Percentiles rank a stretch among this genome's conserved stretches.
Evolutionary conservation across 1,139 yeast genomes (phyloP).

Genomic region (Saccharomyces hybrid): DNA sequence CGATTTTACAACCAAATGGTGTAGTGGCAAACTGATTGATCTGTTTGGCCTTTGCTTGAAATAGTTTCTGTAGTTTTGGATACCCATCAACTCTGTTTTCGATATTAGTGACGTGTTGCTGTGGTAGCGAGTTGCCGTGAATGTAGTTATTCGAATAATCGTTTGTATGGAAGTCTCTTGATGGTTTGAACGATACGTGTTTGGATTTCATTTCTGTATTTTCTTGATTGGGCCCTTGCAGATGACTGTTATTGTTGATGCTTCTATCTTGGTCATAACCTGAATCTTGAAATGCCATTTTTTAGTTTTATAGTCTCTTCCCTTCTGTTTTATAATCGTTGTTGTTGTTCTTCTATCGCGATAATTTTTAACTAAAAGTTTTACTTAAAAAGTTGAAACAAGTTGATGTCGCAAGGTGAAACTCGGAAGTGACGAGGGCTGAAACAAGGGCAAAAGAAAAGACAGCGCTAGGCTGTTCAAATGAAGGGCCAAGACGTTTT

Average conservation of each 20-base stretch:
- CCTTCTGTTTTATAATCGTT: neutral
- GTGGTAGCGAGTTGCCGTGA: conserved; percentile 55
- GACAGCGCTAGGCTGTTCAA: too few species aligned
- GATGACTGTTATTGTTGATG: neutral
- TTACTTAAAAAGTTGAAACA: neutral
- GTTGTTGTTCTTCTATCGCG: neutral
- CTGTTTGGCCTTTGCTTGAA: conserved; percentile 51
- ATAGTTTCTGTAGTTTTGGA: conserved; percentile 66
- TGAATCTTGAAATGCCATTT: neutral
- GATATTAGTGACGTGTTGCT: conserved; percentile 55
- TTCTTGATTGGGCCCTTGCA: neutral
- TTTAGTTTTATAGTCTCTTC: neutral
- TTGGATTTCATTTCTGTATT: conserved; percentile 6
- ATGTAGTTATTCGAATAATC: conserved; percentile 68
- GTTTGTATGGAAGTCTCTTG: conserved; percentile 33
- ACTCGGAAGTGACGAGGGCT: neutral
- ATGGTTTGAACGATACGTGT: conserved; percentile 21
- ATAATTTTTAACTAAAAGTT: neutral
- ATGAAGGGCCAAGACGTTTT: neutral
- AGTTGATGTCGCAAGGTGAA: neutral
- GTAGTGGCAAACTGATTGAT: conserved; percentile 43
- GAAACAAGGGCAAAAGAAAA: neutral
- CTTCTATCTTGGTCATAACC: neutral
- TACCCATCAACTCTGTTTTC: conserved; percentile 68
- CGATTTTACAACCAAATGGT: conserved; percentile 59